Evolutionary conservation across 2,329 filamentous ascomycete genomes (phyloP), one percentile per base, ranked within the genome.

Genomic region (Neurospora crassa): DNA sequence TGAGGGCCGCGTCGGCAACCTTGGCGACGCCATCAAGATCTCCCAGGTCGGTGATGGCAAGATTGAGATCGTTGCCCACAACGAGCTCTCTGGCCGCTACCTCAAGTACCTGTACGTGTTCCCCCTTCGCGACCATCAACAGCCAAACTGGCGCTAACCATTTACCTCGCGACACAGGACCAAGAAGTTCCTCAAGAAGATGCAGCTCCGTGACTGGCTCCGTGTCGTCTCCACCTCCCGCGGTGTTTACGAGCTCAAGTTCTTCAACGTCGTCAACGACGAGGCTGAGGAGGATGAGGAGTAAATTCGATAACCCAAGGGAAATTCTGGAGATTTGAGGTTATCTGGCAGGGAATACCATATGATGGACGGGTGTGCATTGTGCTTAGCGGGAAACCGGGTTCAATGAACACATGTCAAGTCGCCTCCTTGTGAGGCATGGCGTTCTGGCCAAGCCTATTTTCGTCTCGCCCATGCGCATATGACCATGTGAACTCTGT

Each of bases 111-210:
- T 99, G 93, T 97, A 88, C 78, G 93, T 88, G 72, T 5, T 42
- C 68, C 43, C 41, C 37, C 59, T 5, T 47, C 29, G 24, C 40
- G 8, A 3, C 29, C 24, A 29, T 8, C 47, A 53, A 67, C 29
- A 3, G 5, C 77, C 96, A 20, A 6, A 42, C 5, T 70, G 14
- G 67, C 71, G 67, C 78, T 80, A 71, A 80, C 76, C 29, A 1
- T 14, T 63, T 67, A 24, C 16, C 14, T 16, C 73, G 20, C 29
- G 67, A 11, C 11, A 68, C 78, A 97, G 93, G 84, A 99, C 96
- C 84, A 99, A 99, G 93, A 99, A 99, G 90, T 99, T 97, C 92
- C 92, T 99, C 86, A 99, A 99, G 94, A 99, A 99, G 93, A 93
- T 97, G 89, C 95, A 98, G 90, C 93, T 99, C 83, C 93, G 96